These are phyloP conservation scores for Elongisporangium senticosum DNA, from an alignment of 352 stramenopile genomes.

Conservation along the genomic window DNA sequence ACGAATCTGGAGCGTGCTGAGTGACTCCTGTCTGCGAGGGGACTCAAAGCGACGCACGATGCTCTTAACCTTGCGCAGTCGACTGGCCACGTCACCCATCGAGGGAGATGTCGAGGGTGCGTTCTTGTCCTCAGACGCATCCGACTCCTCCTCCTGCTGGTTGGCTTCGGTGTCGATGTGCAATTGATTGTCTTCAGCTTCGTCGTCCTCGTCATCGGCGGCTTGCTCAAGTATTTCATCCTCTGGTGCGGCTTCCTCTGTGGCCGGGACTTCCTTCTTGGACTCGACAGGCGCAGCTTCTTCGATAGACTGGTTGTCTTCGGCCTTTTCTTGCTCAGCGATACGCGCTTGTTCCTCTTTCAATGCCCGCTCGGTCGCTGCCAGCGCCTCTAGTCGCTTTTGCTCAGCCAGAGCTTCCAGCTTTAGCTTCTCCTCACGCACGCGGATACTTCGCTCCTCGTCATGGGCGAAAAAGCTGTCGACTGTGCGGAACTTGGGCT, in stretches of 20 bases:
- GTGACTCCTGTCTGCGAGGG: background rate
- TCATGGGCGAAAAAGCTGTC: conserved; percentile 12
- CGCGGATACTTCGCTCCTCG: conserved; percentile 31
- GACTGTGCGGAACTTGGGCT: conserved; percentile 15
- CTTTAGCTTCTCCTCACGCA: conserved; percentile 30
- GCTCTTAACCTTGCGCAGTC: background rate
- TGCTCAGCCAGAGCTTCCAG: conserved; percentile 16
- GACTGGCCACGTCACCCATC: background rate
- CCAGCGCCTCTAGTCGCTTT: conserved; percentile 8
- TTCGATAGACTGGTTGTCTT: background rate
- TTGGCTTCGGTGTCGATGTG: background rate
- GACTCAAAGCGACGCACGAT: background rate
- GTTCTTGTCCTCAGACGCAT: background rate
- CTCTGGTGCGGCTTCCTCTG: background rate
- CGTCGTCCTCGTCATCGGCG: background rate
- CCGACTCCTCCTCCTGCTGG: background rate
- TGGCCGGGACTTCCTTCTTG: background rate
- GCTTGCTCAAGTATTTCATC: background rate
- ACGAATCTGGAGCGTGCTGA: background rate
- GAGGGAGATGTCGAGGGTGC: background rate
- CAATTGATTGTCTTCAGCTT: background rate
- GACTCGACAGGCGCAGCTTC: background rate
- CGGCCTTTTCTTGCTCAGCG: background rate
- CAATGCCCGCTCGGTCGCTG: background rate
- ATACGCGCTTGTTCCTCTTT: background rate